A percentile compares a stretch with the other conserved stretches of the same genome.
phyloP scores from a whole-genome alignment of 352 stramenopile species.

The Chrysophaeum taylorii region DNA sequence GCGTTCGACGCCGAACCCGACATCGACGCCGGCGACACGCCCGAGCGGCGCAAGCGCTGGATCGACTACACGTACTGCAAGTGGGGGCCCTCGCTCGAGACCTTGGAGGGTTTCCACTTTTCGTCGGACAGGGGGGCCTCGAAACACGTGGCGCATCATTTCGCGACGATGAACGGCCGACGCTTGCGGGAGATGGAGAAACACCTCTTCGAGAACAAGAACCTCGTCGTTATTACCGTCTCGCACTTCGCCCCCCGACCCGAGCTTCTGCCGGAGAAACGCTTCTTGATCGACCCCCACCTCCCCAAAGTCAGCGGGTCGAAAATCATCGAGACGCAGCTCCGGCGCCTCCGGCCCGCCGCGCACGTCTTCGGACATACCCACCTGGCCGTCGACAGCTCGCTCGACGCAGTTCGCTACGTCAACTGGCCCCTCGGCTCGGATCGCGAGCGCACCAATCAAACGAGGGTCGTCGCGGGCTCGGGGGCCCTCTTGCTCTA shows the following conservation, averaged over 20 bases:
- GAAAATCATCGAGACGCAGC: not conserved
- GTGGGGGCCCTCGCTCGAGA: not conserved
- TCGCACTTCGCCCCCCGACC: slow-evolving; percentile 15
- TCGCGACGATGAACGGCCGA: slow-evolving; percentile 4
- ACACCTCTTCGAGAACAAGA: not conserved
- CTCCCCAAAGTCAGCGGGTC: slow-evolving; percentile 13
- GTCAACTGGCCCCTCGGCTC: not conserved
- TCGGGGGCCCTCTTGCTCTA: slow-evolving; percentile 7
- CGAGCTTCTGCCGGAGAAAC: slow-evolving; percentile 10
- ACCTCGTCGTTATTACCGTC: not conserved
- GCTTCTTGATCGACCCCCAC: slow-evolving; percentile 7
- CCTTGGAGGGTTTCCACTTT: not conserved
- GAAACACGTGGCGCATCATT: slow-evolving; percentile 2
- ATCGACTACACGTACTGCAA: slow-evolving; percentile 2
- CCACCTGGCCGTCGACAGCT: not conserved
- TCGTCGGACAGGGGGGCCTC: not conserved
- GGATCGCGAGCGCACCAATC: not conserved
- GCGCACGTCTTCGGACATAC: not conserved
- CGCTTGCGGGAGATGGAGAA: not conserved
- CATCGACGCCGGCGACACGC: not conserved
- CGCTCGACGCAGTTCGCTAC: not conserved
- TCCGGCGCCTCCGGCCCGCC: not conserved
- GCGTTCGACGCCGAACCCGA: slow-evolving; percentile 13
- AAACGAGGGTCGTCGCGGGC: not conserved
- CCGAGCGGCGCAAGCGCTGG: not conserved